Percentiles rank a stretch among this genome's conserved stretches.
phyloP scores from a whole-genome alignment of 2,329 filamentous ascomycete species.

The Beauveria scarabaeidicola region DNA sequence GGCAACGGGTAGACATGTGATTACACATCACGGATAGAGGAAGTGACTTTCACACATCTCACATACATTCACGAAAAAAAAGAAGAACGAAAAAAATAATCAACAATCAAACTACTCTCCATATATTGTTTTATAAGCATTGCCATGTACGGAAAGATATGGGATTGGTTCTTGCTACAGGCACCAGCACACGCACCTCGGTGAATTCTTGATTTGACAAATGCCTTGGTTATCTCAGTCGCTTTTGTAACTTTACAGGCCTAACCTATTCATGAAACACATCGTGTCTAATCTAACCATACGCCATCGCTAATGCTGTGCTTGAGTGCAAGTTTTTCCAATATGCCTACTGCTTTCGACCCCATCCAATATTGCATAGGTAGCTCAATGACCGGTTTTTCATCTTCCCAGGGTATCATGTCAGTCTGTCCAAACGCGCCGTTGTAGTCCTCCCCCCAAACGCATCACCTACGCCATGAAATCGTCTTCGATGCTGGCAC shows the following conservation, averaged over 20 bases:
- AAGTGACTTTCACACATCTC: background rate
- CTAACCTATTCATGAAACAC: background rate
- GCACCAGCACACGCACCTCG: constrained; percentile 5
- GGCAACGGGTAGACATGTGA: background rate
- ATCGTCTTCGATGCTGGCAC: constrained; percentile 33
- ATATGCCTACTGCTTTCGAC: background rate
- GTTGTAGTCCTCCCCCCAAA: background rate
- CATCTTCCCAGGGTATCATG: background rate
- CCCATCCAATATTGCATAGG: no score
- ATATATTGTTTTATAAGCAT: constrained; percentile 5
- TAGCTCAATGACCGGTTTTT: no score
- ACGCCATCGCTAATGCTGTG: background rate
- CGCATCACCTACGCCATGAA: constrained; percentile 32
- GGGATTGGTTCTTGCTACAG: constrained; percentile 3
- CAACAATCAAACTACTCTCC: background rate
- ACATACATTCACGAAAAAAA: background rate
- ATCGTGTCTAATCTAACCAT: background rate
- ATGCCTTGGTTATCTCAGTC: background rate
- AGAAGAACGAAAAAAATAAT: background rate
- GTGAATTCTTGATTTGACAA: background rate
- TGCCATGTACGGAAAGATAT: constrained; percentile 1
- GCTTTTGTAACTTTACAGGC: background rate
- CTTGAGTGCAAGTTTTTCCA: background rate
- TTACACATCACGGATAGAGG: background rate
- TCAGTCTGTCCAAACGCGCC: background rate